Percentiles rank a stretch among this genome's conserved stretches.
Conservation (phyloP, 2,329 filamentous ascomycete genomes). For the Fulvia fulva region DNA sequence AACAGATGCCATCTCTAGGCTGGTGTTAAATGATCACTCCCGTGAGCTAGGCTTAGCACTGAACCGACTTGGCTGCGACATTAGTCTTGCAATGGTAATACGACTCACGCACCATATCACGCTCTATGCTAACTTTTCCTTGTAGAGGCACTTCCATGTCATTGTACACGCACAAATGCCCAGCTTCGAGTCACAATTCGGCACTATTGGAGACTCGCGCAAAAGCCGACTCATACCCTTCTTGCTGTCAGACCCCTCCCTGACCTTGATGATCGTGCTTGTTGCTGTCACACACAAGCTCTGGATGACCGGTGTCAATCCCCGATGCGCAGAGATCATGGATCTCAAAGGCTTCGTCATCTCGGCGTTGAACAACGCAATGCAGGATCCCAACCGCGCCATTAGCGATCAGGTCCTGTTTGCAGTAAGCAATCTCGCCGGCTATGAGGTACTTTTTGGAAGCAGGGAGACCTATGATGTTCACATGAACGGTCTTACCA, state of each 20-base stretch:
- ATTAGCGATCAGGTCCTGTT: slow-evolving; percentile 19
- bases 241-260: not conserved
- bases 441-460: slow-evolving; percentile 6
- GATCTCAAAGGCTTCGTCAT: not conserved
- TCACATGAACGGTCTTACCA: slow-evolving; percentile 6
- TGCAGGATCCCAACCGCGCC: slow-evolving; percentile 19
- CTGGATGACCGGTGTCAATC: not conserved
- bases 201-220: not conserved
- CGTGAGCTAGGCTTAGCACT: not conserved
- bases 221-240: not conserved
- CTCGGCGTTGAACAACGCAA: slow-evolving; percentile 17
- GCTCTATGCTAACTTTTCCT: too few species aligned
- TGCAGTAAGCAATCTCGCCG: slow-evolving; percentile 7
- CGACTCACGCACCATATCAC: too few species aligned
- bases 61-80: not conserved
- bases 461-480: slow-evolving; percentile 1
- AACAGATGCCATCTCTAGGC: not conserved
- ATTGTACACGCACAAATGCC: not conserved
- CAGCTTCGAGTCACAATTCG: not conserved
- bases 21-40: not conserved
- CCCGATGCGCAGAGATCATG: not conserved
- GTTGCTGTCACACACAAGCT: not conserved
- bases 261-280: not conserved
- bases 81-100: not conserved
- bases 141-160: not conserved